Conservation (phyloP, 164 flowering plant genomes). For the Vitis rotundifolia region DNA sequence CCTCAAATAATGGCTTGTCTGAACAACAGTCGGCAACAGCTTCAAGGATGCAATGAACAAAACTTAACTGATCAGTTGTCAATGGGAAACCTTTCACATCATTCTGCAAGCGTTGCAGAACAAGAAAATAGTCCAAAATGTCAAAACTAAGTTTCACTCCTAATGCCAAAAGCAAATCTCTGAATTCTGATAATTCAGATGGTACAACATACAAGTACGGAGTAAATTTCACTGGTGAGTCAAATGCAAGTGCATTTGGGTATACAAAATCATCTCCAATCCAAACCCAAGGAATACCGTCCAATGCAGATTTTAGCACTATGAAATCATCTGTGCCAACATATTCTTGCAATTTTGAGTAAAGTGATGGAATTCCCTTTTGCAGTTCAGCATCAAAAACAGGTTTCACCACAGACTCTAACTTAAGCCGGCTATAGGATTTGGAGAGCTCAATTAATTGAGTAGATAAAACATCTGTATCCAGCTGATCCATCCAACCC, state of each 20-base stretch:
- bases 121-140: conserved; percentile 59
- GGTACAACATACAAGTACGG: conserved; percentile 96
- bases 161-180: conserved; percentile 69
- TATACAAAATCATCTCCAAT: conserved; percentile 88
- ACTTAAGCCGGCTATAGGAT: conserved; percentile 47
- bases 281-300: conserved; percentile 89
- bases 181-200: conserved; percentile 78
- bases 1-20: conserved; percentile 48
- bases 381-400: conserved; percentile 52
- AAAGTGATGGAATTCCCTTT: conserved; percentile 58
- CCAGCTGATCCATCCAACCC: conserved; percentile 76
- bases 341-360: conserved; percentile 68
- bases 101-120: conserved; percentile 57
- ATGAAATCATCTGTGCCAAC: conserved; percentile 51
- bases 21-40: conserved; percentile 70
- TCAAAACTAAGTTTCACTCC: conserved; percentile 82
- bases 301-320: conserved; percentile 51
- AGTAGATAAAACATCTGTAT: conserved; percentile 41
- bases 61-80: conserved; percentile 73
- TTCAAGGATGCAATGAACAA: conserved; percentile 82
- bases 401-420: conserved; percentile 30
- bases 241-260: conserved; percentile 84
- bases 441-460: conserved; percentile 72
- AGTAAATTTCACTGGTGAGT: conserved; percentile 88
- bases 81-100: conserved; percentile 61